Percentiles rank a stretch among this genome's conserved stretches.
Conservation (phyloP, 306 rosid species). For the Cucurbita ficifolia region DNA sequence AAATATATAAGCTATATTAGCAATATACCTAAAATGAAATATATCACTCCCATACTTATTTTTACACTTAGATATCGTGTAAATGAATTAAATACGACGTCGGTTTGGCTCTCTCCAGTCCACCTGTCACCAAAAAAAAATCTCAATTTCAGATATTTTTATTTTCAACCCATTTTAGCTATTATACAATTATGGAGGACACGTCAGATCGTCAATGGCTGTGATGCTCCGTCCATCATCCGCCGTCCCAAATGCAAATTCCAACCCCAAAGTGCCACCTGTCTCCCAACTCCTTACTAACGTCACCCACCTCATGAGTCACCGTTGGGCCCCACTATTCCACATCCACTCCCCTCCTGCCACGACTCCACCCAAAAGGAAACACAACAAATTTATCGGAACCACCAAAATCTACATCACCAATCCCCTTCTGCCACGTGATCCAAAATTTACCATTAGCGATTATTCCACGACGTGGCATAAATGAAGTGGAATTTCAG, state of each 20-base stretch:
- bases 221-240: not conserved
- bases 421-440: not conserved
- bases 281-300: not conserved
- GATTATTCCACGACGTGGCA: not conserved
- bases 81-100: too few relatives aligned
- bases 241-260: slow-evolving; percentile 1
- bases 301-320: not conserved
- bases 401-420: not conserved
- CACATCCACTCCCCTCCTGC: not conserved
- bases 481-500: not conserved
- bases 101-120: too few relatives aligned
- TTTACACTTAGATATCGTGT: too few relatives aligned
- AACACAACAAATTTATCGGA: not conserved
- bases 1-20: too few relatives aligned
- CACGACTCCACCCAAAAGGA: not conserved
- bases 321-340: not conserved
- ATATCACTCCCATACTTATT: too few relatives aligned
- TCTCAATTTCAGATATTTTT: not conserved
- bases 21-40: too few relatives aligned
- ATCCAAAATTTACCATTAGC: not conserved
- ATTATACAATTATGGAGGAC: not conserved
- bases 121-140: not conserved
- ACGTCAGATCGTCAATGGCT: slow-evolving; percentile 1
- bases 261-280: not conserved
- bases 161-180: not conserved